Percentiles rank a stretch among this genome's conserved stretches.
Evolutionary conservation across 208 protist species (phyloP).

Genomic region (Porcisia deanei): DNA sequence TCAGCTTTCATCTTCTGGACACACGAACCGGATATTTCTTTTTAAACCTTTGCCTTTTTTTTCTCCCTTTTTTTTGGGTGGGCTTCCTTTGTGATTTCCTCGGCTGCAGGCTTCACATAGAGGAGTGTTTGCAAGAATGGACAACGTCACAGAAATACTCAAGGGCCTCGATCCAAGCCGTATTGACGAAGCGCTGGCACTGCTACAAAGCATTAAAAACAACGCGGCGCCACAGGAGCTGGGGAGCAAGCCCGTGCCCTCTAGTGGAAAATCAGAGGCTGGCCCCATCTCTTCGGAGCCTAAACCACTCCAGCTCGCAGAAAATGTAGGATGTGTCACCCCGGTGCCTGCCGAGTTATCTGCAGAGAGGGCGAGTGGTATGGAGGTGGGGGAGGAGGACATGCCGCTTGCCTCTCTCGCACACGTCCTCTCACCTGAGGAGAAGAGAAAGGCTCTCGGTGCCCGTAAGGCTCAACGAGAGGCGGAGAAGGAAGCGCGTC

Average conservation of each 20-base stretch:
- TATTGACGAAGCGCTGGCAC: slow-evolving; percentile 32
- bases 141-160: slow-evolving; percentile 27
- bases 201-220: slow-evolving; percentile 29
- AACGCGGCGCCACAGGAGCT: neutral
- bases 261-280: neutral
- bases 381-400: slow-evolving; percentile 13
- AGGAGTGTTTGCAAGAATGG: slow-evolving; percentile 18
- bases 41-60: neutral
- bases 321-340: neutral
- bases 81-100: neutral
- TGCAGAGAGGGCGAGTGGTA: slow-evolving; percentile 4
- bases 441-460: slow-evolving; percentile 13
- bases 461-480: slow-evolving; percentile 22
- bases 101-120: neutral
- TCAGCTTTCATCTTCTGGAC: neutral
- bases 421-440: slow-evolving; percentile 16
- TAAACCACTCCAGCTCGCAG: neutral
- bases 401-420: slow-evolving; percentile 19
- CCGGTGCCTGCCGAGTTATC: neutral
- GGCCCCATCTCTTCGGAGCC: neutral
- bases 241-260: neutral
- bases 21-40: neutral
- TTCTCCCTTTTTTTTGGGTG: neutral
- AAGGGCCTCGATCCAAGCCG: slow-evolving; percentile 33
- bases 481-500: slow-evolving; percentile 24